Conservation (phyloP, 1,139 yeast genomes). For the Hemisphaericaspora xylofermentans region DNA sequence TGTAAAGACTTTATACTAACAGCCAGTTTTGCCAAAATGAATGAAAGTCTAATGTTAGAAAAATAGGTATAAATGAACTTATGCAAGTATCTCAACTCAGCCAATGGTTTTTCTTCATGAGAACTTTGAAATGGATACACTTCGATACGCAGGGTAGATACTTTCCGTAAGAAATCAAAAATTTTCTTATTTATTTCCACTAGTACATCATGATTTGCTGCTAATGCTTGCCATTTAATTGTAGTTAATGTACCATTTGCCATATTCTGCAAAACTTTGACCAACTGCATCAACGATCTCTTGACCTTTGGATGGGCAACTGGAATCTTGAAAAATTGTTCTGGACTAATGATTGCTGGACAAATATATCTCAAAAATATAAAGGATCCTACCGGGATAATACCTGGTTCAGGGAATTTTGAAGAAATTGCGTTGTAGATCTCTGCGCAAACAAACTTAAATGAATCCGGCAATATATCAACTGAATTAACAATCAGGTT, state of each 20-base stretch:
- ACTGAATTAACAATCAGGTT: slow-evolving; percentile 60
- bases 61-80: slow-evolving; percentile 64
- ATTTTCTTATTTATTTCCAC: slow-evolving; percentile 45
- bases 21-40: slow-evolving; percentile 27
- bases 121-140: slow-evolving; percentile 32
- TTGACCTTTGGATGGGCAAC: slow-evolving; percentile 53
- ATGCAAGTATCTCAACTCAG: slow-evolving; percentile 63
- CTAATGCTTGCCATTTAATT: slow-evolving; percentile 60
- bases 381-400: slow-evolving; percentile 83
- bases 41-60: slow-evolving; percentile 48
- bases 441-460: slow-evolving; percentile 71
- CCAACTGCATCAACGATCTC: slow-evolving; percentile 75
- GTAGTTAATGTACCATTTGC: slow-evolving; percentile 73
- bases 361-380: slow-evolving; percentile 81
- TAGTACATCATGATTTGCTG: slow-evolving; percentile 41
- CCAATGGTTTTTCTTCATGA: slow-evolving; percentile 28
- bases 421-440: slow-evolving; percentile 62
- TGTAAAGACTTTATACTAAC: slow-evolving; percentile 22
- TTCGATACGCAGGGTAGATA: slow-evolving; percentile 16
- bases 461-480: slow-evolving; percentile 64
- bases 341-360: slow-evolving; percentile 92
- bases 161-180: slow-evolving; percentile 41
- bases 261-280: slow-evolving; percentile 81
- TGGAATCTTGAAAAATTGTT: slow-evolving; percentile 53
- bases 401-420: slow-evolving; percentile 67